phyloP scores from a whole-genome alignment of 495 filamentous ascomycete genomes.

The Penicillium waksmanii region DNA sequence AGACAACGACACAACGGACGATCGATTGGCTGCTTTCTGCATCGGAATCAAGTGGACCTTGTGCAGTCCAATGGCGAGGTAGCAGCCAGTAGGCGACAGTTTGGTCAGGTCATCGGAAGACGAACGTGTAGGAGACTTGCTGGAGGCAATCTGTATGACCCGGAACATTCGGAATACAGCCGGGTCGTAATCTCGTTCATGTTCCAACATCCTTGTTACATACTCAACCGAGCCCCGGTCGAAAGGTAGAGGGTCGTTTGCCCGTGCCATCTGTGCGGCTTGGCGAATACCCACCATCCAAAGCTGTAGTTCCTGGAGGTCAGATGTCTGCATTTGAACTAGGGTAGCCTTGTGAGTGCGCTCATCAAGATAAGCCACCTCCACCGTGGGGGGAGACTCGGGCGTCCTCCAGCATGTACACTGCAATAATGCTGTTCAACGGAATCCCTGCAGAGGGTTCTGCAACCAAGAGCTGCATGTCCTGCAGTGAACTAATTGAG shows the following conservation, averaged over 20 bases:
- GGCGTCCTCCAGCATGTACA: constrained; percentile 78
- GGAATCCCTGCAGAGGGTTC: constrained; percentile 61
- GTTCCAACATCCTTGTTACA: constrained; percentile 67
- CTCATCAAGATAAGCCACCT: constrained; percentile 78
- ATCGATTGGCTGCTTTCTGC: constrained; percentile 60
- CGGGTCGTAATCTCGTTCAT: constrained; percentile 70
- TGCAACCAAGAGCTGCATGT: constrained; percentile 56
- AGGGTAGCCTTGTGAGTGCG: constrained; percentile 61
- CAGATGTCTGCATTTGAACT: constrained; percentile 70
- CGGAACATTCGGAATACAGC: constrained; percentile 78
- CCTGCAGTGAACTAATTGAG: constrained; percentile 64
- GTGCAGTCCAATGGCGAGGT: constrained; percentile 83
- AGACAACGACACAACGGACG: constrained; percentile 56
- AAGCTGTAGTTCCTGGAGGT: constrained; percentile 72
- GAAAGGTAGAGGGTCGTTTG: constrained; percentile 58
- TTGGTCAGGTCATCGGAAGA: constrained; percentile 81
- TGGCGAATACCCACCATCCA: constrained; percentile 73
- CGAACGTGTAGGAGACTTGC: constrained; percentile 59
- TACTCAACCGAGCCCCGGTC: constrained; percentile 64
- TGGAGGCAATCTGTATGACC: constrained; percentile 73
- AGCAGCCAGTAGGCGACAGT: constrained; percentile 71
- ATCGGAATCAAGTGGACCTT: constrained; percentile 81
- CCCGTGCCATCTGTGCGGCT: constrained; percentile 58
- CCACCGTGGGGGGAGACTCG: constrained; percentile 79
- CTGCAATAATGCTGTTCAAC: constrained; percentile 73